A percentile compares a stretch with the other conserved stretches of the same genome.
These are phyloP conservation scores for Copromyces sp. DNA, from an alignment of 495 filamentous ascomycete genomes.

Conservation along the genomic window DNA sequence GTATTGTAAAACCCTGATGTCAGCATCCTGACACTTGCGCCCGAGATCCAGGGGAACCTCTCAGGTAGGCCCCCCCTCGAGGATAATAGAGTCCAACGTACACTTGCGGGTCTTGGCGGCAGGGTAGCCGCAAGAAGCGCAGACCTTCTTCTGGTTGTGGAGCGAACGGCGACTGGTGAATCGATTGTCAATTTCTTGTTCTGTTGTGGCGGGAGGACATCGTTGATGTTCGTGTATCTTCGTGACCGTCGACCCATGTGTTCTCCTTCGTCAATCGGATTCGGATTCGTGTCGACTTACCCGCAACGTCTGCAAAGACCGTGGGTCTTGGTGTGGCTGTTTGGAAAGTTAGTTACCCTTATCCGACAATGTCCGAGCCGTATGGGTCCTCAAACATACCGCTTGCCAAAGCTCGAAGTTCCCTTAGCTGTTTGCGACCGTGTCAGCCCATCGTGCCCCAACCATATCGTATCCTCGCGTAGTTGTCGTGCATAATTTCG, in stretches of 20 bases:
- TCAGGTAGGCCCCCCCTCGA: not conserved
- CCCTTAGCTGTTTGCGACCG: conserved; percentile 55
- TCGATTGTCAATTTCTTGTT: conserved; percentile 14
- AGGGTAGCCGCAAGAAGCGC: conserved; percentile 95
- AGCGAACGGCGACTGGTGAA: conserved; percentile 78
- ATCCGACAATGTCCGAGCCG: not conserved
- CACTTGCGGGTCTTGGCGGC: conserved; percentile 95
- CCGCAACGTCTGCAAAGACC: conserved; percentile 99
- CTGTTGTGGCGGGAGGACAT: not conserved
- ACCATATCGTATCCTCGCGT: not conserved
- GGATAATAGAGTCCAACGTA: conserved; percentile 48
- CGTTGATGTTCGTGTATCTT: not conserved
- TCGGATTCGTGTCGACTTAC: conserved; percentile 42
- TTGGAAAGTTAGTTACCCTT: conserved; percentile 12
- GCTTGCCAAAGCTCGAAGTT: conserved; percentile 95
- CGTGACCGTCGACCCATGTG: not conserved
- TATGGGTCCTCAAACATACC: conserved; percentile 25
- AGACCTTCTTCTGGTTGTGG: conserved; percentile 99
- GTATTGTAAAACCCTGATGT: conserved; percentile 9
- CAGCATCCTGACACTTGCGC: conserved; percentile 5
- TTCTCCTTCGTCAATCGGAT: conserved; percentile 3
- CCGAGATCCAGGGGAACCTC: not conserved
- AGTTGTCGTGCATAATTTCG: not conserved
- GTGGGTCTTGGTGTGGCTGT: conserved; percentile 93
- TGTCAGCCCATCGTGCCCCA: conserved; percentile 20